A percentile compares a stretch with the other conserved stretches of the same genome.
Evolutionary conservation across 192 early-diverging fungal species (phyloP).

Genomic region (Chytriomyces hyalinus): DNA sequence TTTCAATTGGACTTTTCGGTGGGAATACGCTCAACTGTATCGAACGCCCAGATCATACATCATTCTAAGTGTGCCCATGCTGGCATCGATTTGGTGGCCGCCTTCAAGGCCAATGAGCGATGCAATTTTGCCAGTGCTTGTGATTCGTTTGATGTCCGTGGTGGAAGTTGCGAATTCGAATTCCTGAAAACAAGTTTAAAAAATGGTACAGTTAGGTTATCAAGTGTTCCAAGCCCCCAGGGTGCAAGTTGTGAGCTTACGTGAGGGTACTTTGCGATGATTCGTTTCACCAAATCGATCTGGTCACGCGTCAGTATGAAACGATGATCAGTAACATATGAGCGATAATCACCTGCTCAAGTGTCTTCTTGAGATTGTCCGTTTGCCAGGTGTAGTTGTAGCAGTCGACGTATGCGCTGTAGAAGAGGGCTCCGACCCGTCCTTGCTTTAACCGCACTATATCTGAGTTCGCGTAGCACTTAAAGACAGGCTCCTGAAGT

Average conservation of each 20-base stretch:
- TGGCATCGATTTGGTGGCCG: conserved; percentile 66
- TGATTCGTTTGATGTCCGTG: conserved; percentile 51
- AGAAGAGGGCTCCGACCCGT: conserved; percentile 44
- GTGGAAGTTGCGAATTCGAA: conserved; percentile 50
- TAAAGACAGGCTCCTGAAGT: not conserved
- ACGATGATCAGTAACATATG: too few species aligned
- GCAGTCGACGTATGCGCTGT: conserved; percentile 39
- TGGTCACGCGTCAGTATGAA: conserved; percentile 11
- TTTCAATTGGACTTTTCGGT: not conserved
- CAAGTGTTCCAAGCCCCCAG: not conserved
- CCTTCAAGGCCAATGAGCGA: conserved; percentile 69
- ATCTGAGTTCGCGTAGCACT: conserved; percentile 14
- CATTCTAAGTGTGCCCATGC: conserved; percentile 54
- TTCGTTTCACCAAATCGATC: conserved; percentile 65
- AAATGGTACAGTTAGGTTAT: not conserved
- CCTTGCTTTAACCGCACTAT: conserved; percentile 37
- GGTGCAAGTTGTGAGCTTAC: not conserved
- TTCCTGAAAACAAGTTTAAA: conserved; percentile 13
- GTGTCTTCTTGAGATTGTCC: conserved; percentile 35
- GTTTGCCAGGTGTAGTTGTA: conserved; percentile 12
- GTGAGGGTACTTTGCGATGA: conserved; percentile 52
- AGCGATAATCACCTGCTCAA: not conserved
- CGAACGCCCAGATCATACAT: conserved; percentile 62
- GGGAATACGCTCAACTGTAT: conserved; percentile 39
- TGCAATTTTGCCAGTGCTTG: conserved; percentile 51